A percentile compares a stretch with the other conserved stretches of the same genome.
Evolutionary conservation across 805 yeast genomes (phyloP).

Genomic region (Candida lessepsii): DNA sequence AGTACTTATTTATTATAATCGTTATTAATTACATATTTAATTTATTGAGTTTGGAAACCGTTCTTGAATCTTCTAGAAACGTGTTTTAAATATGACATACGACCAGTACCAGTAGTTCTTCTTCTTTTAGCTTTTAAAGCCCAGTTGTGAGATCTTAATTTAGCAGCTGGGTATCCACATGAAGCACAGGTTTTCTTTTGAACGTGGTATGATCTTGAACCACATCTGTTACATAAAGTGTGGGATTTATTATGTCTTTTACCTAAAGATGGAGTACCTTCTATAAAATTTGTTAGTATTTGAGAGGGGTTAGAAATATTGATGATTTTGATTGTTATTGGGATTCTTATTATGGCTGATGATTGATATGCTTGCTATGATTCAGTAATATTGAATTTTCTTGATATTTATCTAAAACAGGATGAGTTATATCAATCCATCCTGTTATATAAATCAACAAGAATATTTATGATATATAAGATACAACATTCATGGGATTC

Average conservation of each 20-base stretch:
- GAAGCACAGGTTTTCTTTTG: conserved; percentile 99
- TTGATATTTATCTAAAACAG: too few relatives aligned
- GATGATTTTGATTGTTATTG: too few relatives aligned
- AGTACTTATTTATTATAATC: conserved; percentile 3
- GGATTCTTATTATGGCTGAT: not conserved
- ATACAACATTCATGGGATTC: too few relatives aligned
- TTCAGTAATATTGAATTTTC: too few relatives aligned
- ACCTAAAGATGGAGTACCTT: conserved; percentile 99
- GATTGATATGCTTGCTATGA: too few relatives aligned
- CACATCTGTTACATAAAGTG: conserved; percentile 99
- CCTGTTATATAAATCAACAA: too few relatives aligned
- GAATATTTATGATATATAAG: too few relatives aligned
- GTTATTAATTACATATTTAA: conserved; percentile 12
- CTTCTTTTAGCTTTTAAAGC: conserved; percentile 99
- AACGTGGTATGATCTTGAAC: conserved; percentile 96
- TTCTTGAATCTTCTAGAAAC: conserved; percentile 98
- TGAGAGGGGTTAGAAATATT: too few relatives aligned
- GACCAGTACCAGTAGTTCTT: conserved; percentile 99
- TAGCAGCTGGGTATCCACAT: conserved; percentile 99
- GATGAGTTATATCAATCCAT: too few relatives aligned
- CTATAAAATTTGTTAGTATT: conserved; percentile 32
- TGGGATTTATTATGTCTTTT: conserved; percentile 99
- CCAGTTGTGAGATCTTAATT: conserved; percentile 99
- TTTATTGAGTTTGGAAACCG: conserved; percentile 74
- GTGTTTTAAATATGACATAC: conserved; percentile 96